phyloP scores from a whole-genome alignment of 331 rosid genomes.

The Quercus tomentella region DNA sequence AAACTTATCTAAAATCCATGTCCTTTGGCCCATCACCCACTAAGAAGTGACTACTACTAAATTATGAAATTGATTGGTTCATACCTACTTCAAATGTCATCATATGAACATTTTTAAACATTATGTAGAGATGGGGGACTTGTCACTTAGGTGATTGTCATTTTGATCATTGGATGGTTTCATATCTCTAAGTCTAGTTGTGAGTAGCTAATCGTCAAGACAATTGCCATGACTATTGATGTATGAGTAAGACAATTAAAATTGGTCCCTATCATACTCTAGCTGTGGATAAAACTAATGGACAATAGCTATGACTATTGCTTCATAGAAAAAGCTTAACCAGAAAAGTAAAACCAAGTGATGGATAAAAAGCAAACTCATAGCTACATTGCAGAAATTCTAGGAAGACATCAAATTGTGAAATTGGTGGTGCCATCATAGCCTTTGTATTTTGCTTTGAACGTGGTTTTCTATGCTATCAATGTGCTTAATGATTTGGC shows the following conservation, averaged over 20 bases:
- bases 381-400: background rate
- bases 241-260: background rate
- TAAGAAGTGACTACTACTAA: background rate
- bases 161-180: too few species aligned
- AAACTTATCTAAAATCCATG: background rate
- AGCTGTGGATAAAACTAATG: background rate
- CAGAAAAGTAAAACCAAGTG: background rate
- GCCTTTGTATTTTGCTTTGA: too few species aligned
- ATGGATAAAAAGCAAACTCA: background rate
- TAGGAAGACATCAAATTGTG: too few species aligned
- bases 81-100: background rate
- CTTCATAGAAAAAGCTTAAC: background rate
- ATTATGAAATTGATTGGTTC: background rate
- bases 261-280: conserved; percentile 1
- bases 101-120: background rate
- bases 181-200: too few species aligned
- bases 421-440: background rate
- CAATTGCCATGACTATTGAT: too few species aligned
- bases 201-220: too few species aligned
- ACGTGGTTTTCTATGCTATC: background rate
- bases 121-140: too few species aligned
- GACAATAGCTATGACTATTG: background rate
- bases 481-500: background rate
- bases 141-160: too few species aligned
- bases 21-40: conserved; percentile 1